Evolutionary conservation across 208 protist genomes (phyloP).

Genomic region (Leishmania lainsoni): DNA sequence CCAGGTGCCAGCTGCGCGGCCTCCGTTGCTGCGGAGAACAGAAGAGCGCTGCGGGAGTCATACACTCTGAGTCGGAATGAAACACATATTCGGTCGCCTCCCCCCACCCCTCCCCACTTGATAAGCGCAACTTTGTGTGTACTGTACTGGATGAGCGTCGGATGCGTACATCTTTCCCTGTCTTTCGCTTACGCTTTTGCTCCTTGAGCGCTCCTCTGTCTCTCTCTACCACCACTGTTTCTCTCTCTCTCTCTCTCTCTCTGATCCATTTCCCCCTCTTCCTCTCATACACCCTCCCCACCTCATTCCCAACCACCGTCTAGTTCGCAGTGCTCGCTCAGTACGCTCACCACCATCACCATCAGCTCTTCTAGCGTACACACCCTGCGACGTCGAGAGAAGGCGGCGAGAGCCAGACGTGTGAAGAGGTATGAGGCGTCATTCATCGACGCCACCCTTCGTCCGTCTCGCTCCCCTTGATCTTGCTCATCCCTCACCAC

Average conservation of each 20-base stretch:
- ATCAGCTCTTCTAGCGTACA: not conserved
- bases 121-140: not conserved
- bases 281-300: not conserved
- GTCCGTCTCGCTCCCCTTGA: not conserved
- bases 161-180: not conserved
- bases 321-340: not conserved
- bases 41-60: not conserved
- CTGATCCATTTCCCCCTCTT: not conserved
- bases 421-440: not conserved
- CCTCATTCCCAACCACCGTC: not conserved
- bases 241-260: not conserved
- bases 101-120: not conserved
- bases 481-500: not conserved
- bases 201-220: not conserved
- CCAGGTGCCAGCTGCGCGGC: not conserved
- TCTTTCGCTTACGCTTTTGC: not conserved
- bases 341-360: not conserved
- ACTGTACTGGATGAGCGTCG: not conserved
- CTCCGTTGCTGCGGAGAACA: not conserved
- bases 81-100: too few relatives aligned
- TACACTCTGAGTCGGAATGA: not conserved
- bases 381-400: not conserved
- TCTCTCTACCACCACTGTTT: too few relatives aligned
- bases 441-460: not conserved
- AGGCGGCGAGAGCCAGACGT: not conserved